Base-by-base conservation (phyloP, 495 filamentous ascomycete species). In the Emericellopsis terricola region DNA sequence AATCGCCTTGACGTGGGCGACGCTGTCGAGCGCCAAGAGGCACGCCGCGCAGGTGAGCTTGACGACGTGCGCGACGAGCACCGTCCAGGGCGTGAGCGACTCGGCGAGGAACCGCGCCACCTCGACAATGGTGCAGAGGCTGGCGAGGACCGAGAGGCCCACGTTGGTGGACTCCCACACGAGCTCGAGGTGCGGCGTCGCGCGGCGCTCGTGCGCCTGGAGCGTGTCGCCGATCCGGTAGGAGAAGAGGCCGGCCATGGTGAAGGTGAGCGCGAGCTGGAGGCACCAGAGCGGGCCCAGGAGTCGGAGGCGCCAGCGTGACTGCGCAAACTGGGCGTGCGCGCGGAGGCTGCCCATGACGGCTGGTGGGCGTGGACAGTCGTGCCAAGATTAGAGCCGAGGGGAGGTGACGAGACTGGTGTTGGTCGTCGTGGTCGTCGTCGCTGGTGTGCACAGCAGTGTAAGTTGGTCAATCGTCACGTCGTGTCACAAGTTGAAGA, bases 161-260 rank as follows among this genome's bases (percentile, higher is more conserved):
- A 65, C 47, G 28, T 64, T 64, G 18, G 52, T 54, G 26, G 45
- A 42, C 42, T 64, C 62, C 62, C 62, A 65, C 60, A 64, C 51
- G 33, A 64, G 49, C 39, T 64, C 59, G n/a, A 65, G 50, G 28
- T 55, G 44, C 3, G 60, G 57, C 10, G 50, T 31, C 9, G 44
- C 27, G n/a, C 56, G 56, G 8, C 41, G 36, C 19, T 48, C 44
- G 9, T 56, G 42, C 15, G 51, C 48, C 16, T 47, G 44, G 9
- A 53, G 41, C 4, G 62, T 64, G 29, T 51, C 47, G 19, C 53
- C 59, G 2, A 65, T 50, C 9, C 62, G 54, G 38, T 57, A 63
- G 9, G 60, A 52, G 40, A 65, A 65, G 8, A 65, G 37, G n/a
- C 57, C 60, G 49, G 62, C 54, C 4, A 60, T 41, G 18, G 50